A percentile compares a stretch with the other conserved stretches of the same genome.
These are phyloP conservation scores for Ustulina deusta DNA, from an alignment of 2,329 filamentous ascomycete genomes.

Conservation along the genomic window DNA sequence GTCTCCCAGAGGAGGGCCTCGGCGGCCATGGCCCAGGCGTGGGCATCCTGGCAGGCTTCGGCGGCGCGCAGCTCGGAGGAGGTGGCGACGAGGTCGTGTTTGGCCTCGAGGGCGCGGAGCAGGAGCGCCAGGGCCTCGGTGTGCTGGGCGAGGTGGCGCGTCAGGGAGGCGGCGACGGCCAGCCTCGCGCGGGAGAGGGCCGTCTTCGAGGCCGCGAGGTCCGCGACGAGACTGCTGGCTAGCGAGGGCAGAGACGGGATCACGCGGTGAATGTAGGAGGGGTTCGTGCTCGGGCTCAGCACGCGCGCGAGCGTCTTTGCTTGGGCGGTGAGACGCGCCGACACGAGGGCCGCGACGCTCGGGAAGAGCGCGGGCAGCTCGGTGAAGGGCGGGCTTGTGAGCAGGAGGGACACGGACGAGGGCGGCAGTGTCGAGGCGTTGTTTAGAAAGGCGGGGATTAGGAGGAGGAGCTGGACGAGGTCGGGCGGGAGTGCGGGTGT, in stretches of 20 bases:
- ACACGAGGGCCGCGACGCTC: conserved; percentile 60
- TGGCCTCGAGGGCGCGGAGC: conserved; percentile 65
- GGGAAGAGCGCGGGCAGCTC: conserved; percentile 63
- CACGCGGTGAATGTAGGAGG: conserved; percentile 68
- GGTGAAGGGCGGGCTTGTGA: conserved; percentile 63
- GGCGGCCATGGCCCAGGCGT: conserved; percentile 56
- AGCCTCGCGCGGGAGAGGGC: conserved; percentile 56
- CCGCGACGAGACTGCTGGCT: conserved; percentile 53
- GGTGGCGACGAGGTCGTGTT: conserved; percentile 65
- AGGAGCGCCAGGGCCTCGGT: conserved; percentile 57
- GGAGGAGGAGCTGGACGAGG: conserved; percentile 65
- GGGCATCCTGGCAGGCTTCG: conserved; percentile 59
- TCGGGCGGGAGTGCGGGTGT: conserved; percentile 53
- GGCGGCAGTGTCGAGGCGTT: conserved; percentile 53
- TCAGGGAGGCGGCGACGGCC: conserved; percentile 53
- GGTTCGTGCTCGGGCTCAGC: conserved; percentile 62
- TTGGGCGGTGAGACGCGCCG: conserved; percentile 61
- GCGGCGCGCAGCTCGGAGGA: conserved; percentile 64
- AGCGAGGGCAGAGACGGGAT: conserved; percentile 62
- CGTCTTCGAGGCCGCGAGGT: conserved; percentile 46
- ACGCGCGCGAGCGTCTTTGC: conserved; percentile 63
- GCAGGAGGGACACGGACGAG: conserved; percentile 57
- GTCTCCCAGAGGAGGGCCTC: conserved; percentile 52
- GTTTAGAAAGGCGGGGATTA: conserved; percentile 64
- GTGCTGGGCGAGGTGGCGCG: conserved; percentile 56